Evolutionary conservation across 345 rosid genomes (phyloP).

Genomic region (Angophora floribunda): DNA sequence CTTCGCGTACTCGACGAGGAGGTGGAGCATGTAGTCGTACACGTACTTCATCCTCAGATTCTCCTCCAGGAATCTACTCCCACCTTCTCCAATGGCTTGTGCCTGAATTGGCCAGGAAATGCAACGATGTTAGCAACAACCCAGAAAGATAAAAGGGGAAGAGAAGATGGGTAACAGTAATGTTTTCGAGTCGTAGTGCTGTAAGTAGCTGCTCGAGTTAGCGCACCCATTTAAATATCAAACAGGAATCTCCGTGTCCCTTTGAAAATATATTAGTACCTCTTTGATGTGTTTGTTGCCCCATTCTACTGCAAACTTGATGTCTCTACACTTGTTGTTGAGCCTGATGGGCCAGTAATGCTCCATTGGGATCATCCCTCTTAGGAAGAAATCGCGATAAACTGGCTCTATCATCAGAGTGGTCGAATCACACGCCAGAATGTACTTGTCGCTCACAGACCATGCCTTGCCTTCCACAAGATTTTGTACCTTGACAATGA

Average conservation of each 20-base stretch:
- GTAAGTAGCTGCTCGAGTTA: background rate
- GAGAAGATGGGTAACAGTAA: background rate
- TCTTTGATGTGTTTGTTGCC: slow-evolving; percentile 25
- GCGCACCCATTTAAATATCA: background rate
- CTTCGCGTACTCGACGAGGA: slow-evolving; percentile 26
- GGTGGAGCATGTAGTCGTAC: slow-evolving; percentile 44
- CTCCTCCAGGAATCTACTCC: slow-evolving; percentile 12
- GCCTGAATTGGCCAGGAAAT: slow-evolving; percentile 8
- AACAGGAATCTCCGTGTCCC: background rate
- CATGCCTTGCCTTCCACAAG: slow-evolving; percentile 35
- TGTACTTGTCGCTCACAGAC: slow-evolving; percentile 46
- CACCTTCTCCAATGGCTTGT: slow-evolving; percentile 21
- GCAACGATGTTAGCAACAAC: background rate
- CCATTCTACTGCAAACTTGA: slow-evolving; percentile 45
- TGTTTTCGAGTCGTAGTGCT: background rate
- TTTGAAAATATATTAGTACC: slow-evolving; percentile 1
- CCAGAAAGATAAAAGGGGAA: background rate
- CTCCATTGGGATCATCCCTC: slow-evolving; percentile 33
- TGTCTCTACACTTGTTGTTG: slow-evolving; percentile 17
- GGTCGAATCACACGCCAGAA: slow-evolving; percentile 35
- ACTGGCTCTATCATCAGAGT: slow-evolving; percentile 20
- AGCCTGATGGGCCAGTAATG: slow-evolving; percentile 44
- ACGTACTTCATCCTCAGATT: slow-evolving; percentile 28
- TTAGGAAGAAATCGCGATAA: slow-evolving; percentile 27
- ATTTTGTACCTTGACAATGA: slow-evolving; percentile 28